These are phyloP conservation scores for Podospora fimiseda DNA, from an alignment of 495 filamentous ascomycete genomes.

Conservation along the genomic window DNA sequence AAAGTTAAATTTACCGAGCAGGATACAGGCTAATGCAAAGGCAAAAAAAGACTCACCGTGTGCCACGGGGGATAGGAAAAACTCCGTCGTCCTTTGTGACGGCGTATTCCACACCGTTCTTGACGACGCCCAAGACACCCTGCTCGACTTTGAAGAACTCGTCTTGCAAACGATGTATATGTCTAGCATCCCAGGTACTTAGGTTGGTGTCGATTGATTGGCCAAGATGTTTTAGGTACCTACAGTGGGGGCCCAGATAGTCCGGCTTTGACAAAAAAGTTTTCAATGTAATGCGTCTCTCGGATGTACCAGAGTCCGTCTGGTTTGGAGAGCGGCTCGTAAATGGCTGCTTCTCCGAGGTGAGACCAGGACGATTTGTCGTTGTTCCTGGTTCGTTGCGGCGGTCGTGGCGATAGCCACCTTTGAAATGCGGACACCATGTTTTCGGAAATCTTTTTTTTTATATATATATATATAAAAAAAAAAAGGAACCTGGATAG, in stretches of 20 bases:
- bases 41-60: constrained; percentile 2
- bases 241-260: constrained; percentile 4
- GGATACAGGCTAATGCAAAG: too few relatives aligned
- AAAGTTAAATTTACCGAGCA: too few relatives aligned
- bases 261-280: constrained; percentile 2
- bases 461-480: too few relatives aligned
- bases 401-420: constrained; percentile 5
- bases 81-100: constrained; percentile 4
- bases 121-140: constrained; percentile 4
- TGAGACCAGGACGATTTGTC: constrained; percentile 2
- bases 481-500: not conserved
- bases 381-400: constrained; percentile 2
- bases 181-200: constrained; percentile 1
- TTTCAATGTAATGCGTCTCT: constrained; percentile 1
- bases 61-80: constrained; percentile 3
- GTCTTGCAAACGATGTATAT: constrained; percentile 5
- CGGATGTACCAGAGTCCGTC: constrained; percentile 4
- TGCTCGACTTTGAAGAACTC: constrained; percentile 6
- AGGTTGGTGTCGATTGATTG: not conserved
- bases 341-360: constrained; percentile 3
- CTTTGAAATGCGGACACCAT: constrained; percentile 1
- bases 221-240: not conserved
- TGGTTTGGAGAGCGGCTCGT: constrained; percentile 6
- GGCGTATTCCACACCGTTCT: constrained; percentile 5
- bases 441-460: too few relatives aligned